Conservation (phyloP, 352 stramenopile species). For the Phytophthora crassamura region DNA sequence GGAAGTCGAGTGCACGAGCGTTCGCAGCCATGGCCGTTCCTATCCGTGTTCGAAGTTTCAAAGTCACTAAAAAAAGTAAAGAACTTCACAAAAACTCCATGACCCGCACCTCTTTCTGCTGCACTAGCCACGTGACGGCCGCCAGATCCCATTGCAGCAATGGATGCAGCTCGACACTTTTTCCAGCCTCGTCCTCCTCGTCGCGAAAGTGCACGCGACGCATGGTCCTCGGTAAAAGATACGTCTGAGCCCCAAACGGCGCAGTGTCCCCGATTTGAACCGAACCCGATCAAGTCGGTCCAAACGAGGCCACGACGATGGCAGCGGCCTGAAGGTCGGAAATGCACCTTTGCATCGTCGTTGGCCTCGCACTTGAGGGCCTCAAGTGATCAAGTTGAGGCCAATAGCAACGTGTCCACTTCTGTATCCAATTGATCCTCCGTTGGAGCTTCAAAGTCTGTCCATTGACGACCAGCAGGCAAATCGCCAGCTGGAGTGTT, state of each 20-base stretch:
- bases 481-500: constrained; percentile 32
- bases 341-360: constrained; percentile 6
- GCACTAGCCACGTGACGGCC: constrained; percentile 44
- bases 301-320: constrained; percentile 20
- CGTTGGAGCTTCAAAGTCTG: too few relatives aligned
- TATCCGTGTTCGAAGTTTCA: neutral
- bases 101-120: constrained; percentile 45
- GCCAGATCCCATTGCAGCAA: constrained; percentile 67
- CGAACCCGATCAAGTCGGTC: constrained; percentile 27
- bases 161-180: constrained; percentile 42
- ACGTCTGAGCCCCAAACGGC: constrained; percentile 32
- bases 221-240: constrained; percentile 37
- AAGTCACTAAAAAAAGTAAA: neutral
- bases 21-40: constrained; percentile 42
- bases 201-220: constrained; percentile 36
- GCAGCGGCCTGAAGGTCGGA: constrained; percentile 19
- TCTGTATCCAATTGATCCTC: too few relatives aligned
- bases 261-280: constrained; percentile 8
- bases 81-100: neutral
- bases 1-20: constrained; percentile 55
- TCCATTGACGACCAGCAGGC: constrained; percentile 4
- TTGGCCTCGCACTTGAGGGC: constrained; percentile 10
- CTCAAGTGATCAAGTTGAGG: constrained; percentile 9
- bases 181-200: constrained; percentile 23
- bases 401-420: too few relatives aligned